Conservation (phyloP, 164 flowering plant genomes). For the Tinospora cordifolia region DNA sequence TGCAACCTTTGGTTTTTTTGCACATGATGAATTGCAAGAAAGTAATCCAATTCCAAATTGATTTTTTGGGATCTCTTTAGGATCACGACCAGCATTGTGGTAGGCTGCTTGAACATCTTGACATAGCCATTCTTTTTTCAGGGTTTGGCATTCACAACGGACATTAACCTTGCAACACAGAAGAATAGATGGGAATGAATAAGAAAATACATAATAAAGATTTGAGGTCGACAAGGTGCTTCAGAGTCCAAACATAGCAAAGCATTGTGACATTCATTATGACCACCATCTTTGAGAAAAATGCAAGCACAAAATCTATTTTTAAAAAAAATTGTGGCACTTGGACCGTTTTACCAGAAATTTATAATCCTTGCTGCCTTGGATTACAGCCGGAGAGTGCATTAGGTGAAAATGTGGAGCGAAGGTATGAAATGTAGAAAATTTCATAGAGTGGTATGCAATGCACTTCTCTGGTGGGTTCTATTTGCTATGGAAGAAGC, state of each 20-base stretch:
- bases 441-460: too few species aligned
- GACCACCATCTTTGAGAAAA: background rate
- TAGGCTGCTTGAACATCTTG: conserved; percentile 77
- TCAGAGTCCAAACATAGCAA: background rate
- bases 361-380: background rate
- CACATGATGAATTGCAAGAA: conserved; percentile 68
- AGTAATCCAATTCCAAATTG: conserved; percentile 75
- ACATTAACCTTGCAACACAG: conserved; percentile 49
- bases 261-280: background rate
- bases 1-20: conserved; percentile 43
- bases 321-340: background rate
- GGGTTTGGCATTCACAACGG: conserved; percentile 75
- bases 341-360: background rate
- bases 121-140: conserved; percentile 93
- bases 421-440: background rate
- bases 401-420: background rate
- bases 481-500: too few species aligned
- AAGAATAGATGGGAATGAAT: conserved; percentile 2
- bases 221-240: background rate
- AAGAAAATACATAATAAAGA: background rate
- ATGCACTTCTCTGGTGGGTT: too few species aligned
- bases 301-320: background rate
- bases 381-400: background rate
- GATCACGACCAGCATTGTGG: conserved; percentile 37
- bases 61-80: conserved; percentile 54